phyloP scores from a whole-genome alignment of 1,284 basidiomycete genomes.

The Phlebopus sp. region DNA sequence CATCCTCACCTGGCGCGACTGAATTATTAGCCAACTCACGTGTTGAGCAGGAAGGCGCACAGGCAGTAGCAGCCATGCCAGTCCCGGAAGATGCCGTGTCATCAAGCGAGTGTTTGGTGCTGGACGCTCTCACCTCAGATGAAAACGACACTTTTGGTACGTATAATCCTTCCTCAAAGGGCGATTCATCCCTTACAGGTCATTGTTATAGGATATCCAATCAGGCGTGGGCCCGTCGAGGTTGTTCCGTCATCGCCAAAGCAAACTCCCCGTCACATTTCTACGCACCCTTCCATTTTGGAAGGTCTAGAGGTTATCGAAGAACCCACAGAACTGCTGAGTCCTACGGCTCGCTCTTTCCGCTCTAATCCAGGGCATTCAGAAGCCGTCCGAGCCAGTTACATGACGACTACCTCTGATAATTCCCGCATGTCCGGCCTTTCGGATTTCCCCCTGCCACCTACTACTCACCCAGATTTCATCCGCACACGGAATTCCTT shows the following conservation, averaged over 20 bases:
- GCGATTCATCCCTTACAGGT: conserved; percentile 10
- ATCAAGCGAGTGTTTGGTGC: conserved; percentile 50
- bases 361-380: conserved; percentile 41
- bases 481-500: conserved; percentile 46
- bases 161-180: conserved; percentile 22
- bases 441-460: conserved; percentile 72
- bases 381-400: conserved; percentile 57
- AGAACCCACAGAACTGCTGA: conserved; percentile 8
- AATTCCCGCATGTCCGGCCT: conserved; percentile 64
- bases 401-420: conserved; percentile 58
- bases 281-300: conserved; percentile 24
- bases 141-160: conserved; percentile 47
- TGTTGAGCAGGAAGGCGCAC: conserved; percentile 12
- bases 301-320: conserved; percentile 9
- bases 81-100: conserved; percentile 68
- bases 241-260: conserved; percentile 13
- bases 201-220: conserved; percentile 19
- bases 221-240: conserved; percentile 22
- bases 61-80: conserved; percentile 33
- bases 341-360: conserved; percentile 11
- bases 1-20: conserved; percentile 13
- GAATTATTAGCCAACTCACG: conserved; percentile 9
- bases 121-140: conserved; percentile 33
- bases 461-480: conserved; percentile 32
- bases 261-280: conserved; percentile 15